Evolutionary conservation across 345 rosid genomes (phyloP).

Genomic region (Sonneratia alba): DNA sequence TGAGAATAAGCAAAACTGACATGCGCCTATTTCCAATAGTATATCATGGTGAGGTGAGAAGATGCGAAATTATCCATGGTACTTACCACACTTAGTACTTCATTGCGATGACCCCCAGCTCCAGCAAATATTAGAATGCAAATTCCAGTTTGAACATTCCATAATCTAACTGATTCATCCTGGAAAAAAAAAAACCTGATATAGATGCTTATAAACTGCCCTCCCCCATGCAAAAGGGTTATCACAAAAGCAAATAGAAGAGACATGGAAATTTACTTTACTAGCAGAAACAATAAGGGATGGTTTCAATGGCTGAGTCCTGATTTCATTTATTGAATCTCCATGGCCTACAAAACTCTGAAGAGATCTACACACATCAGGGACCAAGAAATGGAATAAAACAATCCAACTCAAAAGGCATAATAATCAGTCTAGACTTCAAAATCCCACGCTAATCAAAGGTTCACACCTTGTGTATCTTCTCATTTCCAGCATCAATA

Average conservation of each 20-base stretch:
- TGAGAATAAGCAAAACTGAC: background rate
- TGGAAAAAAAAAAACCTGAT: constrained; percentile 13
- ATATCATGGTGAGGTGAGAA: background rate
- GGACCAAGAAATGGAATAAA: constrained; percentile 1
- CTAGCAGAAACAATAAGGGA: constrained; percentile 90
- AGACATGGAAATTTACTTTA: constrained; percentile 39
- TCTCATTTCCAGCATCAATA: constrained; percentile 70
- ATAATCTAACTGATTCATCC: constrained; percentile 95
- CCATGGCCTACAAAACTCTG: constrained; percentile 99
- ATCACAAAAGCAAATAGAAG: constrained; percentile 8
- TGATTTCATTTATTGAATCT: constrained; percentile 88
- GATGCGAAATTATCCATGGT: background rate
- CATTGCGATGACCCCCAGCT: constrained; percentile 96
- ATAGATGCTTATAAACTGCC: background rate
- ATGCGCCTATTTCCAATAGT: background rate
- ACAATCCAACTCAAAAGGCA: background rate
- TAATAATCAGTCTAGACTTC: background rate
- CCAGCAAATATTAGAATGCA: constrained; percentile 96
- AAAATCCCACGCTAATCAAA: background rate
- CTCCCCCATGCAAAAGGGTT: background rate
- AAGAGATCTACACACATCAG: constrained; percentile 3
- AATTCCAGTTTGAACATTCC: constrained; percentile 95
- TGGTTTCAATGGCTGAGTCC: constrained; percentile 87
- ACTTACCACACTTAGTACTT: constrained; percentile 92
- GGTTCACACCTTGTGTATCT: constrained; percentile 62